Evolutionary conservation across 495 filamentous ascomycete genomes (phyloP).

Genomic region (Trichoderma reesei): DNA sequence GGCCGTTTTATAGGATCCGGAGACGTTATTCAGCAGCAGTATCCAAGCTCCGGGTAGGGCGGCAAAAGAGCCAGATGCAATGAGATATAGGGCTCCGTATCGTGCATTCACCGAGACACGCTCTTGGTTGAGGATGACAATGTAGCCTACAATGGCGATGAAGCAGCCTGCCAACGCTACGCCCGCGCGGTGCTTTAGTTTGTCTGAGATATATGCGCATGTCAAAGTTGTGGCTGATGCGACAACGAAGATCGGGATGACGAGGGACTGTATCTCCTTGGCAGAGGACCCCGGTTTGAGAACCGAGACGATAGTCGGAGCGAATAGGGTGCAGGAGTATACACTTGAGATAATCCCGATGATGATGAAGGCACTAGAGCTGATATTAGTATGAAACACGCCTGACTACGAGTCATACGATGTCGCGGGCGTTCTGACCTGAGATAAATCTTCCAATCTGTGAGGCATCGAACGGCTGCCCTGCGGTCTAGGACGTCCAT

Average conservation of each 20-base stretch:
- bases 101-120: slow-evolving; percentile 13
- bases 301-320: slow-evolving; percentile 16
- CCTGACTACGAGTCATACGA: no score
- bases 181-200: slow-evolving; percentile 23
- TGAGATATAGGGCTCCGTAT: slow-evolving; percentile 15
- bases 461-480: background rate
- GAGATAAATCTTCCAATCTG: background rate
- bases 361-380: background rate
- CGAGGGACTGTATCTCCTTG: slow-evolving; percentile 21
- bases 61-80: slow-evolving; percentile 13
- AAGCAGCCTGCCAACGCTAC: slow-evolving; percentile 26
- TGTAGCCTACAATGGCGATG: slow-evolving; percentile 24
- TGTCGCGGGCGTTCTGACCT: background rate
- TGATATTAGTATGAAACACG: no score
- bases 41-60: slow-evolving; percentile 15
- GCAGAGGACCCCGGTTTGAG: slow-evolving; percentile 12
- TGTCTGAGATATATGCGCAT: slow-evolving; percentile 21
- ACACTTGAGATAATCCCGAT: background rate
- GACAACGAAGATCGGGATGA: slow-evolving; percentile 29
- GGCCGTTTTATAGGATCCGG: slow-evolving; percentile 12
- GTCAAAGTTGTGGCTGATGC: slow-evolving; percentile 12
- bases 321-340: slow-evolving; percentile 17
- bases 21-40: slow-evolving; percentile 14
- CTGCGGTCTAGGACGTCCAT: background rate
- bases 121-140: slow-evolving; percentile 24